These are phyloP conservation scores for Cutaneotrichosporon arboriforme DNA, from an alignment of 1,284 basidiomycete genomes.

Conservation along the genomic window DNA sequence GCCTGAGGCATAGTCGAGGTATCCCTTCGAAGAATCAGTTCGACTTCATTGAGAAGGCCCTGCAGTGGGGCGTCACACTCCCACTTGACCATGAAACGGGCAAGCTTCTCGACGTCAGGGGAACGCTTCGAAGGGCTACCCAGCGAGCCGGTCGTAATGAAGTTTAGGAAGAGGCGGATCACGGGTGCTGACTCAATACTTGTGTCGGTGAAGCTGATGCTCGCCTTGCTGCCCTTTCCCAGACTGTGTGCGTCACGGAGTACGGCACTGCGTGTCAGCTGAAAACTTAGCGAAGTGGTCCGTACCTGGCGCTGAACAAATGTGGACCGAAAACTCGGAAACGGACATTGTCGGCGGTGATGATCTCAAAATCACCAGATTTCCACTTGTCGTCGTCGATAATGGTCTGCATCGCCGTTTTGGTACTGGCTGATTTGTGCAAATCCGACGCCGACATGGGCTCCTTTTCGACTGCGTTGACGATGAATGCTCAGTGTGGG, in stretches of 20 bases:
- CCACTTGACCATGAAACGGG: not conserved
- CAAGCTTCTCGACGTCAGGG: not conserved
- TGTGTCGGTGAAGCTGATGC: not conserved
- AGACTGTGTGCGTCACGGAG: not conserved
- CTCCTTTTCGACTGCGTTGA: no score
- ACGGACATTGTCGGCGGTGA: conserved; percentile 3
- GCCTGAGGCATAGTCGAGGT: no score
- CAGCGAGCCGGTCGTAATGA: not conserved
- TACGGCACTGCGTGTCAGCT: not conserved
- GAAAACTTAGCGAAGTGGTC: not conserved
- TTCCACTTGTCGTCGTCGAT: not conserved
- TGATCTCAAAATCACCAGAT: not conserved
- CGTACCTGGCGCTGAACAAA: not conserved
- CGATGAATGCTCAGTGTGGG: no score
- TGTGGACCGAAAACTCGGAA: not conserved
- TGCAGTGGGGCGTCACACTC: not conserved
- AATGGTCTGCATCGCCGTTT: not conserved
- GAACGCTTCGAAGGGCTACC: not conserved
- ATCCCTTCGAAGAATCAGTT: no score
- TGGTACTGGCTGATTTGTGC: no score
- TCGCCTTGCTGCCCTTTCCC: not conserved
- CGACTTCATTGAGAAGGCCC: no score
- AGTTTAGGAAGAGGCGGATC: not conserved
- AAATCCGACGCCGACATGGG: no score
- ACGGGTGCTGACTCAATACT: not conserved